phyloP scores from a whole-genome alignment of 208 protist species.

The Trypanosomatidae sp. region DNA sequence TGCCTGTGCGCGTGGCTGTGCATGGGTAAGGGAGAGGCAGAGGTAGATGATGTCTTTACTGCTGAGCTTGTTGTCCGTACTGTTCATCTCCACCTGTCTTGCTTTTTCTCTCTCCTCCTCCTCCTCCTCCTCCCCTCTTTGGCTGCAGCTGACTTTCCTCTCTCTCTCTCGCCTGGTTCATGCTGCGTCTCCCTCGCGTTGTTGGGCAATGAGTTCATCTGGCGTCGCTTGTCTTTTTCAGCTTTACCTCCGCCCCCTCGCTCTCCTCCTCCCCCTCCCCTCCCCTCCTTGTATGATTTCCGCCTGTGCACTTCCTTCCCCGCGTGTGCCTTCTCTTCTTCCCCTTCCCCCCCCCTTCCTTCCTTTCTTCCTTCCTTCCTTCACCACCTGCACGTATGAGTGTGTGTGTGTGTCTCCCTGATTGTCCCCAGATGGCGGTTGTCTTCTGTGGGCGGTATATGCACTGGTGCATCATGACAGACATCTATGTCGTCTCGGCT shows the following conservation, averaged over 20 bases:
- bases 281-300: not conserved
- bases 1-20: not conserved
- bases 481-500: not conserved
- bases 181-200: not conserved
- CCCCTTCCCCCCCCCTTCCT: not conserved
- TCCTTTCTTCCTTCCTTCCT: not conserved
- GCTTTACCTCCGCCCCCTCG: not conserved
- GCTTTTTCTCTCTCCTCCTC: not conserved
- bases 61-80: not conserved
- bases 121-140: not conserved
- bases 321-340: not conserved
- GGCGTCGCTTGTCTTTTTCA: not conserved
- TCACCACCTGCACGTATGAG: constrained; percentile 7
- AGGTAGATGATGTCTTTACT: not conserved
- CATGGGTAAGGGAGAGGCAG: not conserved
- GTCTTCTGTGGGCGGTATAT: not conserved
- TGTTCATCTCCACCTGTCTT: not conserved
- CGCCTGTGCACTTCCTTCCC: no score
- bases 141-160: not conserved
- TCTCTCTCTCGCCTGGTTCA: not conserved
- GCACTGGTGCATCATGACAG: not conserved
- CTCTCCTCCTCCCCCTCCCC: not conserved
- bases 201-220: not conserved
- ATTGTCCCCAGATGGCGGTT: not conserved
- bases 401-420: constrained; percentile 3